Base-by-base conservation (phyloP, 805 yeast species). In the Wickerhamiella nectarea region DNA sequence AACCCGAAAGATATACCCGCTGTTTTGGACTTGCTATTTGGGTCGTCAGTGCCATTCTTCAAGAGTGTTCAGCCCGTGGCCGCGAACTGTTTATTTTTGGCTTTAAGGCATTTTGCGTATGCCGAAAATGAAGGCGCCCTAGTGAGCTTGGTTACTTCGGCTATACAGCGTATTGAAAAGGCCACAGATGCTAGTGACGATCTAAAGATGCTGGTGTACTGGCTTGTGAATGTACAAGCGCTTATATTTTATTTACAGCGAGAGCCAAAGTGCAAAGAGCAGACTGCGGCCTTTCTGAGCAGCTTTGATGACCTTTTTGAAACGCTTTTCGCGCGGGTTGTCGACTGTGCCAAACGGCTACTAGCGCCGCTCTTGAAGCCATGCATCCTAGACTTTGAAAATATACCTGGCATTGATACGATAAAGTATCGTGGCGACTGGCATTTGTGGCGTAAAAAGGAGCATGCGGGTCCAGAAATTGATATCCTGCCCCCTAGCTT, bases 201-300 rank as follows among this genome's bases (percentile, higher is more conserved):
- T 44, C 53, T 67, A 47, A 63, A 66, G n/a, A 60, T 52, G 43
- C 39, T 63, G 48, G 79, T 94, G 41, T 89, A 85, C 58, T 91
- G 97, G 97, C 71, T 91, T 29, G 77, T 94, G 4, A 79, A 81
- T 20, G 58, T 81, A 36, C 81, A 82, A 47, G 77, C 82, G 51
- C 63, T 89, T 41, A 78, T 80, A 54, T 89, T 80, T 59, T 89
- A 84, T 60, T 56, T 89, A 26, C 65, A 74, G 35, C 75, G 81
- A 48, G 91, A 80, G 54, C 60, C 64, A 0, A 79, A 74, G 11
- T 60, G 65, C 33, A 43, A 45, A 10, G 50, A 41, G 15, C 60
- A 56, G 17, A 57, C 67, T 15, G 34, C 58, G 38, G 12, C 25
- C 7, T 22, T 54, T 14, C 53, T 48, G 40, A 46, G 39, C 6